These are phyloP conservation scores for Neocatenulostroma microsporum DNA, from an alignment of 2,329 filamentous ascomycete genomes.

Conservation along the genomic window DNA sequence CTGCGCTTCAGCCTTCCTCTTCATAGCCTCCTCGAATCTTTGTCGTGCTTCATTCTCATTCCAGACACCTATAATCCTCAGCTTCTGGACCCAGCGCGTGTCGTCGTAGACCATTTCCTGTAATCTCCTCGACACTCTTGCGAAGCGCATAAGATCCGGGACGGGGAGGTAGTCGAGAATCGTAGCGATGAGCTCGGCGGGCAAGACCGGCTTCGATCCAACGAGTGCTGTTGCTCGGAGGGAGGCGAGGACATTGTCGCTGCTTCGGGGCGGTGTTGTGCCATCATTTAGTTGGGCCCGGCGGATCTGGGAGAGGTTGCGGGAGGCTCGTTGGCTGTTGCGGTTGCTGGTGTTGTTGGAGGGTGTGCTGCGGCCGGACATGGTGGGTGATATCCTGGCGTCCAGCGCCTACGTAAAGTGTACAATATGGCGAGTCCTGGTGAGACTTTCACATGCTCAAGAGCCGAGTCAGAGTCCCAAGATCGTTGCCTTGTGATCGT, in stretches of 20 bases:
- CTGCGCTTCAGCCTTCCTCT: conserved; percentile 50
- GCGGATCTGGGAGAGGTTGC: conserved; percentile 24
- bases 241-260: conserved; percentile 57
- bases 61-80: conserved; percentile 86
- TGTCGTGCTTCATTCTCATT: conserved; percentile 78
- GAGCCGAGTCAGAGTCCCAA: too few species aligned
- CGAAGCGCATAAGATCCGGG: conserved; percentile 75
- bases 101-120: conserved; percentile 99
- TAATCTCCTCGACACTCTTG: conserved; percentile 74
- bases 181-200: conserved; percentile 82
- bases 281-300: conserved; percentile 20
- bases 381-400: conserved; percentile 5
- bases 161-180: conserved; percentile 87
- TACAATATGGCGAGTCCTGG: too few species aligned
- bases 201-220: conserved; percentile 67
- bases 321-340: conserved; percentile 16
- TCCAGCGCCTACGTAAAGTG: conserved; percentile 4
- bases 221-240: conserved; percentile 75
- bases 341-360: conserved; percentile 6
- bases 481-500: not conserved
- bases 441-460: too few species aligned
- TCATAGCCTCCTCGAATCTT: conserved; percentile 64
- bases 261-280: conserved; percentile 10
- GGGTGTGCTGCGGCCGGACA: conserved; percentile 20
- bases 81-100: conserved; percentile 79